Evolutionary conservation across 495 filamentous ascomycete species (phyloP).

Genomic region (Letharia lupina): DNA sequence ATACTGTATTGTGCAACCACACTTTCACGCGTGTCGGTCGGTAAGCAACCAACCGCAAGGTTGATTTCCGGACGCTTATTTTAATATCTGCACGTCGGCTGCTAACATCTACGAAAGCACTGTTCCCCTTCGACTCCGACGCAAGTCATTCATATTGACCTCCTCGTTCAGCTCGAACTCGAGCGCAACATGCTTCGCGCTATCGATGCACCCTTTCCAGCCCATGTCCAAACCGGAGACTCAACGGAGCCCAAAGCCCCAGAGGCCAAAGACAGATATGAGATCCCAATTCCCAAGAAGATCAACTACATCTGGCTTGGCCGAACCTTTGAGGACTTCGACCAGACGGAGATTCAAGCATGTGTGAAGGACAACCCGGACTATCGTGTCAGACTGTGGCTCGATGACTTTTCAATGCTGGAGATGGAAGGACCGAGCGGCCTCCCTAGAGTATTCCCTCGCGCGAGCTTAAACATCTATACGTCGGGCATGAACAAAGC

Average conservation of each 20-base stretch:
- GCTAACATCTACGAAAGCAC: not conserved
- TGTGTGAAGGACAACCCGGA: not conserved
- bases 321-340: not conserved
- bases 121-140: no score
- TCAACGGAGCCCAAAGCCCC: not conserved
- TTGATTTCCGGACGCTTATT: not conserved
- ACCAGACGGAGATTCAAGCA: not conserved
- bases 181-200: not conserved
- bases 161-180: not conserved
- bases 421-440: not conserved
- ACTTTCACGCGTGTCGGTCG: not conserved
- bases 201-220: not conserved
- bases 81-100: not conserved
- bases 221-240: not conserved
- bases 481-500: not conserved
- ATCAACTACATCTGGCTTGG: constrained; percentile 3
- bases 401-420: constrained; percentile 1
- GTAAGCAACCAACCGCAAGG: not conserved
- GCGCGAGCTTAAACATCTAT: not conserved
- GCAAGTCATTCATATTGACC: not conserved
- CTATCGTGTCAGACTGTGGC: not conserved
- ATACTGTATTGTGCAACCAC: not conserved
- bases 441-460: not conserved
- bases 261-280: not conserved
- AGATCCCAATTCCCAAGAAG: not conserved